Conservation (phyloP, 2,329 filamentous ascomycete genomes). For the Blumeria hordei region DNA sequence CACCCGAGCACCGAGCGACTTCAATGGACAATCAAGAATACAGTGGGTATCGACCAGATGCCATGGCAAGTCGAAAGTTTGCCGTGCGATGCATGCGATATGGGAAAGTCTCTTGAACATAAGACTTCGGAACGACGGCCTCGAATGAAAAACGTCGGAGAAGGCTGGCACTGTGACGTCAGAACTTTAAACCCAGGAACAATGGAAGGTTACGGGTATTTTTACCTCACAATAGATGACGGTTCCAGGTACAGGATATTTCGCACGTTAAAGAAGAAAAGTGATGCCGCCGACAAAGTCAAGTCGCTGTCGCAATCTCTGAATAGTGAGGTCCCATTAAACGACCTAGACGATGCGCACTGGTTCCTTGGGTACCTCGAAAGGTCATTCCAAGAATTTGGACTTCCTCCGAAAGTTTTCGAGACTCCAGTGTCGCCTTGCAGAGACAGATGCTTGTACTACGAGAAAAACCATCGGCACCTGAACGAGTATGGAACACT, state of each 20-base stretch:
- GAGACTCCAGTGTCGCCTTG: background rate
- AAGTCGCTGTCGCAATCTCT: background rate
- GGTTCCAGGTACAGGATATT: background rate
- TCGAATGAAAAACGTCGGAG: background rate
- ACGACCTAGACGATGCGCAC: background rate
- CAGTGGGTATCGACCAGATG: background rate
- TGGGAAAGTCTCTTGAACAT: background rate
- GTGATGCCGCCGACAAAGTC: background rate
- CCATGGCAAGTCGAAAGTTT: background rate
- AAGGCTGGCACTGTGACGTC: background rate
- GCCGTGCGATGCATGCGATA: background rate
- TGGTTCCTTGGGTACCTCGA: background rate
- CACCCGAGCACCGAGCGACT: background rate
- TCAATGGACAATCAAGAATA: background rate
- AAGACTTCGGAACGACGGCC: background rate
- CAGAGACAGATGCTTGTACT: background rate
- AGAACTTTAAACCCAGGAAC: background rate
- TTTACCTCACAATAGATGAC: background rate
- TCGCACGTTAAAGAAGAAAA: background rate
- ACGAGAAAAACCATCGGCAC: background rate
- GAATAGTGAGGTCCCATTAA: background rate
- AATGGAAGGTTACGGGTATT: background rate
- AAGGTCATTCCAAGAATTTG: background rate
- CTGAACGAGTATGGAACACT: background rate
- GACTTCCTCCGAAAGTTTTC: background rate